Evolutionary conservation across 2,329 filamentous ascomycete genomes (phyloP), one percentile per base, ranked within the genome.

Genomic region (Colletotrichum falcatum): DNA sequence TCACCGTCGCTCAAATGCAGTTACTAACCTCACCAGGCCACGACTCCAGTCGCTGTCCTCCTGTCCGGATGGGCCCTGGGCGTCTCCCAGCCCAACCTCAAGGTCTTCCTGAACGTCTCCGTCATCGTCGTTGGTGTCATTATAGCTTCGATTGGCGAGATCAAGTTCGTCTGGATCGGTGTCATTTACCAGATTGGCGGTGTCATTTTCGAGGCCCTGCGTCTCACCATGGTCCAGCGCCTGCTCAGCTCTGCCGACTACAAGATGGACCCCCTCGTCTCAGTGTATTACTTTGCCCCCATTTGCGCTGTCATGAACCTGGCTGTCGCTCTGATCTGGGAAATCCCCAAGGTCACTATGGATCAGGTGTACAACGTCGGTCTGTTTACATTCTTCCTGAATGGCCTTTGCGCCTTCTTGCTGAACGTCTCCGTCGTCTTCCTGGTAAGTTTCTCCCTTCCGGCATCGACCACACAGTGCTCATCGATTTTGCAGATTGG

Each of bases 41-140:
- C 94, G 53, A 98, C 94, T 39, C 96, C 96, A 20, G 95, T 98
- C 70, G 95, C 94, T 64, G 95, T 98, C 62, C 90, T 99, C 48
- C 83, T 98, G 75, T 92, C 94, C 49, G 94, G 94, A 75, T 98
- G 96, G 95, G 86, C 87, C 63, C 90, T 98, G 77, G 94, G 94
- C 69, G 90, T 97, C 61, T 90, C 93, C 18, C 90, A 93, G 72
- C 93, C 94, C 64, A 97, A 94, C 84, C 80, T 96, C 75, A 95
- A 91, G 85, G 92, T 94, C 59, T 91, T 99, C 77, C 88, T 93
- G 79, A 99, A 99, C 79, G 95, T 99, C 73, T 96, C 93, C 51
- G 88, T 95, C 79, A 99, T 99, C 77, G 96, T 98, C 62, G 82
- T 98, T 63, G 96, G 96, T 86, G 95, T 98, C 76, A 86, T 98